Evolutionary conservation across 2,329 filamentous ascomycete species (phyloP).

Genomic region (Cladosporium sphaerospermum): DNA sequence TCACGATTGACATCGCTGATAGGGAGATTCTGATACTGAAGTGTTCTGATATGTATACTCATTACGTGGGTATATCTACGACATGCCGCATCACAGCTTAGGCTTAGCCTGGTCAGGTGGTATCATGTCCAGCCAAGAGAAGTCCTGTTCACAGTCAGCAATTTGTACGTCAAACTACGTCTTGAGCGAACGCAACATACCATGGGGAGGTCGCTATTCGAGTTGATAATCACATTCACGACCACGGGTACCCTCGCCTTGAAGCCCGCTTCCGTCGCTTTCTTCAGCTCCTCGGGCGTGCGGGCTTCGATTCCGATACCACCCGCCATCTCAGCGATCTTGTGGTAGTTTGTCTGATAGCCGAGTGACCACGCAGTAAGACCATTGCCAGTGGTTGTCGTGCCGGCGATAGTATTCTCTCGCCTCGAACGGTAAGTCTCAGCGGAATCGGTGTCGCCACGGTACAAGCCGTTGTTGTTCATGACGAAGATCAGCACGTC

Average conservation of each 20-base stretch:
- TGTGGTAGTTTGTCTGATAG: constrained; percentile 51
- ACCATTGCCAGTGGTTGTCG: constrained; percentile 35
- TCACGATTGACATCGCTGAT: too few species aligned
- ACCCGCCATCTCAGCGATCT: constrained; percentile 49
- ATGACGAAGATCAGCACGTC: constrained; percentile 48
- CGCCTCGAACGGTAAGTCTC: constrained; percentile 43
- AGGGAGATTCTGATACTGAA: too few species aligned
- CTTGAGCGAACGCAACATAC: constrained; percentile 13
- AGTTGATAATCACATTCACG: constrained; percentile 51
- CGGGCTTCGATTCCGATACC: constrained; percentile 48
- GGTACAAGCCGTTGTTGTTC: constrained; percentile 28
- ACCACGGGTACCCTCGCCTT: constrained; percentile 43
- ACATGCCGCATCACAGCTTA: constrained; percentile 15
- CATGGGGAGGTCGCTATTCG: constrained; percentile 24
- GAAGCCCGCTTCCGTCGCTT: constrained; percentile 47
- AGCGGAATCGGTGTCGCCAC: constrained; percentile 31
- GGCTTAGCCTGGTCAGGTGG: constrained; percentile 20
- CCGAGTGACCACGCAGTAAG: constrained; percentile 42
- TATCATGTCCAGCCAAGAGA: constrained; percentile 28
- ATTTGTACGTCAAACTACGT: background rate
- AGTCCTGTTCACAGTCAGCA: constrained; percentile 21
- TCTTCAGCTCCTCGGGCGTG: constrained; percentile 46
- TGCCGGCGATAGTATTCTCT: constrained; percentile 33
- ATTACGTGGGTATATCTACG: too few species aligned
- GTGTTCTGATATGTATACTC: too few species aligned